These are phyloP conservation scores for Sporothrix humicola DNA, from an alignment of 2,329 filamentous ascomycete genomes.

Conservation along the genomic window DNA sequence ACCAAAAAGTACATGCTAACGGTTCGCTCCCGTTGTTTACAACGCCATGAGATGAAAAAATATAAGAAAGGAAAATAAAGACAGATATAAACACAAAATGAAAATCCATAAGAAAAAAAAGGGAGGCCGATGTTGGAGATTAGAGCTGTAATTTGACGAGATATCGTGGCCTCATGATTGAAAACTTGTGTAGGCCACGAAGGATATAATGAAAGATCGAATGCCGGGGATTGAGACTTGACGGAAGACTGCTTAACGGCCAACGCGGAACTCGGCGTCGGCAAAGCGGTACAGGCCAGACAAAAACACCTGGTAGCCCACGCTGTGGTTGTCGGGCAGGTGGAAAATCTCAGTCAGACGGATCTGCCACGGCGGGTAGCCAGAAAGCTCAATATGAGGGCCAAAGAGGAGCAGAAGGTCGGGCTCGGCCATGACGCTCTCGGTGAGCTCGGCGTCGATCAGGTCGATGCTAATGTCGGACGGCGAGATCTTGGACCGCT, in stretches of 20 bases:
- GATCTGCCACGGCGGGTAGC: constrained; percentile 97
- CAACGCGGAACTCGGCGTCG: constrained; percentile 86
- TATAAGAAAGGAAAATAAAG: not conserved
- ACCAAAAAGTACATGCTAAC: not conserved
- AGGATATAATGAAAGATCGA: too few relatives aligned
- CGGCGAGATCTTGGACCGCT: constrained; percentile 80
- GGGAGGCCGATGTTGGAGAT: not conserved
- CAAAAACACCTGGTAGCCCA: constrained; percentile 94
- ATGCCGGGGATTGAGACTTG: too few relatives aligned
- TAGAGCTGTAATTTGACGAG: not conserved
- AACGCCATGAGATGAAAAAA: not conserved
- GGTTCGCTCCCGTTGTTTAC: constrained; percentile 4
- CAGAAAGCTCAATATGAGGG: constrained; percentile 79
- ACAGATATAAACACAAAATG: not conserved
- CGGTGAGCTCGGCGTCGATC: constrained; percentile 84
- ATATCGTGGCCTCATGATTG: not conserved
- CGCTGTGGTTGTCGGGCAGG: constrained; percentile 75
- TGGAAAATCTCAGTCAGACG: constrained; percentile 92
- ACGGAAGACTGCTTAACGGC: constrained; percentile 54
- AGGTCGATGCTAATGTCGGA: constrained; percentile 84
- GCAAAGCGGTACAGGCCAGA: constrained; percentile 82
- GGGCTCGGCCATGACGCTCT: constrained; percentile 82
- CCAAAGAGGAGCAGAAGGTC: constrained; percentile 89
- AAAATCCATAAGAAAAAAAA: not conserved
- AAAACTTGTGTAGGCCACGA: not conserved